phyloP scores from a whole-genome alignment of 2,329 filamentous ascomycete species.

The Colletotrichum nymphaeae region DNA sequence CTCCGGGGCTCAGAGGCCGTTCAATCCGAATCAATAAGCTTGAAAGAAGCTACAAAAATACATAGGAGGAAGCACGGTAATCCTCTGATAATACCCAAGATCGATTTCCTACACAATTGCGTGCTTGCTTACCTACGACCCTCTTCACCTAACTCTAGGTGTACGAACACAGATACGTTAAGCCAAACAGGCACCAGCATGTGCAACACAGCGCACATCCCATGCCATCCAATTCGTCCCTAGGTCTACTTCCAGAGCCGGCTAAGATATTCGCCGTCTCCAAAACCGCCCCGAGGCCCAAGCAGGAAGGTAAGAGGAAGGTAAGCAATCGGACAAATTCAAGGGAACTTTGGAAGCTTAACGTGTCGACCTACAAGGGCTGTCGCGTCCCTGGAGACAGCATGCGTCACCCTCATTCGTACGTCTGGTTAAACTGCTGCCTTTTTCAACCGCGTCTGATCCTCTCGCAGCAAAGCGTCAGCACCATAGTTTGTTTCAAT shows the following conservation, averaged over 20 bases:
- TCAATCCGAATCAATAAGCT: neutral
- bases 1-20: neutral
- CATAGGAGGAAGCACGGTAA: neutral
- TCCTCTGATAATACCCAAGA: neutral
- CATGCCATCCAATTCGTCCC: neutral
- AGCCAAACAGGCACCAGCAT: neutral
- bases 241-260: neutral
- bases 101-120: neutral
- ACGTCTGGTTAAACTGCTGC: neutral
- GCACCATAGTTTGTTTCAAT: too few relatives aligned
- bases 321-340: neutral
- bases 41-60: neutral
- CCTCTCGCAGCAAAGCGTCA: neutral
- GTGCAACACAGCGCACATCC: neutral
- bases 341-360: neutral
- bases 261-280: neutral
- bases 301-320: conserved; percentile 20
- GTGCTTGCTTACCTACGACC: neutral
- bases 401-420: conserved; percentile 32
- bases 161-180: too few relatives aligned
- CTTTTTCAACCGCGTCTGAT: neutral
- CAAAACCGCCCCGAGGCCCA: neutral
- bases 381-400: conserved; percentile 22
- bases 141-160: too few relatives aligned
- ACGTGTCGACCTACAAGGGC: neutral